phyloP scores from a whole-genome alignment of 2,329 filamentous ascomycete species.

The Fusarium ramigenum region DNA sequence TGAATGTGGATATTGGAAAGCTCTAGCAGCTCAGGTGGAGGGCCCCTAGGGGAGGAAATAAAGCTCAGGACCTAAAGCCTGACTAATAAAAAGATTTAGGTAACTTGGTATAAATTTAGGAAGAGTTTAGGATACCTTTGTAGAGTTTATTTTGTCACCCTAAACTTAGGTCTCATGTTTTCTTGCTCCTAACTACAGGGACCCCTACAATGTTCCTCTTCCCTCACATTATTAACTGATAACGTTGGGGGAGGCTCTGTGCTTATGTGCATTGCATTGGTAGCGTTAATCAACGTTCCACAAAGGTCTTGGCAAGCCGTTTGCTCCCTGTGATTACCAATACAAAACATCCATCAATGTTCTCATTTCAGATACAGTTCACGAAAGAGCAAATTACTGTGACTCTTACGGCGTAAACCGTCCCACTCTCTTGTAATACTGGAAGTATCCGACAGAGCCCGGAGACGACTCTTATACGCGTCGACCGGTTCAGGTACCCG shows the following conservation, averaged over 20 bases:
- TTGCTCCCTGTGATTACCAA: constrained; percentile 12
- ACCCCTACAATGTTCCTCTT: too few species aligned
- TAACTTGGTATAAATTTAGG: too few species aligned
- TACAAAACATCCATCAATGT: neutral
- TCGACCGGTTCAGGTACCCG: constrained; percentile 1
- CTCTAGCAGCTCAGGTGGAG: neutral
- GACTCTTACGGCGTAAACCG: constrained; percentile 2
- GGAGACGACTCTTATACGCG: neutral
- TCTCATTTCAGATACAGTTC: constrained; percentile 2
- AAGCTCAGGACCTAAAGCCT: too few species aligned
- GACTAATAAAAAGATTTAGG: too few species aligned
- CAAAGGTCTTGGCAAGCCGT: neutral
- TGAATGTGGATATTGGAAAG: neutral
- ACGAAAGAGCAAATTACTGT: neutral
- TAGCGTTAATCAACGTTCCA: neutral
- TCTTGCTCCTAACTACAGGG: too few species aligned
- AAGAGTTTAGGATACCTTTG: too few species aligned
- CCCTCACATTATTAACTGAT: neutral
- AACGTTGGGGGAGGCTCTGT: constrained; percentile 16
- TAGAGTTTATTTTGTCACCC: too few species aligned
- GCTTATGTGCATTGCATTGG: constrained; percentile 10
- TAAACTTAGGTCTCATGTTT: too few species aligned
- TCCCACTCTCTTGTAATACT: neutral
- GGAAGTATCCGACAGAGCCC: neutral
- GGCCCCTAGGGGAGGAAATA: too few species aligned